phyloP scores from a whole-genome alignment of 352 stramenopile species.

The Hyphochytrium catenoides region DNA sequence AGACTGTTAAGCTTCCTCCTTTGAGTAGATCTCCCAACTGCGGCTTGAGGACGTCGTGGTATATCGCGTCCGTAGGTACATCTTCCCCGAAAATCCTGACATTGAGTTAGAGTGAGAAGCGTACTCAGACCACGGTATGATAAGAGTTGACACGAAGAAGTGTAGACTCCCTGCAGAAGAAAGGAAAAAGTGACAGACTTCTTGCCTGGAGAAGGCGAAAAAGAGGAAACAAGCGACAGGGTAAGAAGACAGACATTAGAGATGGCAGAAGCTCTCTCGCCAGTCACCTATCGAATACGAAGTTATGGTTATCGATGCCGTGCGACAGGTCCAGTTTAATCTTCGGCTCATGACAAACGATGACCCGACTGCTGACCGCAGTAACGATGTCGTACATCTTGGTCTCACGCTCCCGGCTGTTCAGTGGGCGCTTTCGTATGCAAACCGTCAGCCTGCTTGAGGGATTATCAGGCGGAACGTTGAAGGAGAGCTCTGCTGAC shows the following conservation, averaged over 20 bases:
- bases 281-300: slow-evolving; percentile 26
- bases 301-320: slow-evolving; percentile 33
- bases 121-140: too few species aligned
- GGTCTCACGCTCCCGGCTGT: slow-evolving; percentile 29
- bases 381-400: slow-evolving; percentile 12
- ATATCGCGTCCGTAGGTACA: slow-evolving; percentile 68
- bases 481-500: too few species aligned
- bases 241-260: too few species aligned
- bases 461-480: too few species aligned
- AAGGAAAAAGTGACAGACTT: too few species aligned
- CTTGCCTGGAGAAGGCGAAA: too few species aligned
- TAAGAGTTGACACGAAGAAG: too few species aligned
- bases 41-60: slow-evolving; percentile 30
- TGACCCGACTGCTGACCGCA: too few species aligned
- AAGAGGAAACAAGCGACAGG: too few species aligned
- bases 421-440: slow-evolving; percentile 33
- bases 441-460: slow-evolving; percentile 24
- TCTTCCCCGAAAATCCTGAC: slow-evolving; percentile 74
- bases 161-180: too few species aligned
- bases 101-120: too few species aligned
- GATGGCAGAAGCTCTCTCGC: too few species aligned
- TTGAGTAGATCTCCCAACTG: slow-evolving; percentile 23
- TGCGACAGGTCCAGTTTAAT: slow-evolving; percentile 37
- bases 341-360: slow-evolving; percentile 42
- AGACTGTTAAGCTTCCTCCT: slow-evolving; percentile 55